These are phyloP conservation scores for Vitis cinerea DNA, from an alignment of 164 flowering plant genomes.

Conservation along the genomic window DNA sequence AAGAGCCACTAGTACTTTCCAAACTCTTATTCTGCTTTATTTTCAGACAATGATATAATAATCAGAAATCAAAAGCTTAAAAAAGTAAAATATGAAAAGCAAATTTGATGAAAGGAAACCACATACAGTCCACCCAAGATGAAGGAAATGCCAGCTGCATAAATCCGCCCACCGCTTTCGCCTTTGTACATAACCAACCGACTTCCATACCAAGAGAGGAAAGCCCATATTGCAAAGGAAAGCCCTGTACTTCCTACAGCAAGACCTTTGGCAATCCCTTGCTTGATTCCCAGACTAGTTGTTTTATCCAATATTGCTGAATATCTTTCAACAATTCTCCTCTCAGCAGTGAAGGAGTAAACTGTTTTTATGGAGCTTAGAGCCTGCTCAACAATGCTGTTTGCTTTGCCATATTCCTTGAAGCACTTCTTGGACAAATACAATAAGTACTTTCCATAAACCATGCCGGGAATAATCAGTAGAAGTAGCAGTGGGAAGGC, in stretches of 20 bases:
- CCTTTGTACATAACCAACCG: conserved; percentile 76
- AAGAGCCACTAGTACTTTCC: too few species aligned
- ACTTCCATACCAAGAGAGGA: conserved; percentile 91
- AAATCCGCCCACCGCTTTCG: conserved; percentile 82
- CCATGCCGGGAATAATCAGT: conserved; percentile 73
- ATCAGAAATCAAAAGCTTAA: not conserved
- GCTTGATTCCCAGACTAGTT: conserved; percentile 64
- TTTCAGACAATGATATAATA: too few species aligned
- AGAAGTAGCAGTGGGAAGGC: conserved; percentile 68
- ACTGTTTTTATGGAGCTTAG: conserved; percentile 76
- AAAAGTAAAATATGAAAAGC: not conserved
- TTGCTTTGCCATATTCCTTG: conserved; percentile 71
- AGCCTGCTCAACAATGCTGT: conserved; percentile 75
- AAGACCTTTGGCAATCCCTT: conserved; percentile 86
- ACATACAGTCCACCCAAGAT: conserved; percentile 82
- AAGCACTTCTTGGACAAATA: conserved; percentile 48
- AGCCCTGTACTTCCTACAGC: conserved; percentile 89
- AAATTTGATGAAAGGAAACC: not conserved
- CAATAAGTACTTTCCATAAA: conserved; percentile 78
- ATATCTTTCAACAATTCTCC: conserved; percentile 48
- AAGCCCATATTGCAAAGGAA: conserved; percentile 84
- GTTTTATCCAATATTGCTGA: conserved; percentile 48
- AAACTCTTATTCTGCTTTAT: too few species aligned
- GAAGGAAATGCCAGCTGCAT: conserved; percentile 78
- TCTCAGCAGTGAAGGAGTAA: conserved; percentile 80